phyloP scores from a whole-genome alignment of 2,329 filamentous ascomycete genomes.

The Beauveria australis region DNA sequence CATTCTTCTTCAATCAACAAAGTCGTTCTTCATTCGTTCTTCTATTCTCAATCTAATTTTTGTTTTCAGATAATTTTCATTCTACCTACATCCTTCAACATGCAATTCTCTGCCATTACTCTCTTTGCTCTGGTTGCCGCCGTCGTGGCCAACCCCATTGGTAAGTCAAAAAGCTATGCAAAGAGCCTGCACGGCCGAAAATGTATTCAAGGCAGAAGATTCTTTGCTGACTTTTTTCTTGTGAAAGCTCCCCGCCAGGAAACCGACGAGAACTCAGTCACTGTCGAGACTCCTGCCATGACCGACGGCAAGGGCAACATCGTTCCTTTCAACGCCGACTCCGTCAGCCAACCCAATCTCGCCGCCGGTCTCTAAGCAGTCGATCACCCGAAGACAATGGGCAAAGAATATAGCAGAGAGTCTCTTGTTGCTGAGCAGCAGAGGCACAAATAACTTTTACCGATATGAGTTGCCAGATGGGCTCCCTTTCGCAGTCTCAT shows the following conservation, averaged over 20 bases:
- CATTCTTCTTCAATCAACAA: background rate
- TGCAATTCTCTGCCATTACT: slow-evolving; percentile 44
- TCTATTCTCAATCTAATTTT: background rate
- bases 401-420: background rate
- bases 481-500: background rate
- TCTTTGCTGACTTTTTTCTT: background rate
- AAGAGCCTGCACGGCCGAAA: too few species aligned
- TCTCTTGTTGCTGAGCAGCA: background rate
- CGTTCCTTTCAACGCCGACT: slow-evolving; percentile 31
- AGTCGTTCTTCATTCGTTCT: background rate
- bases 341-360: slow-evolving; percentile 26
- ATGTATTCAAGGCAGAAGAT: too few species aligned
- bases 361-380: slow-evolving; percentile 27
- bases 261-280: slow-evolving; percentile 13
- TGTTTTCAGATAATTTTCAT: slow-evolving; percentile 12
- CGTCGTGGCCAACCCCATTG: slow-evolving; percentile 32
- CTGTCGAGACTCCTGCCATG: slow-evolving; percentile 37
- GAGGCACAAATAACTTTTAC: background rate
- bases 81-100: slow-evolving; percentile 28
- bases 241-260: slow-evolving; percentile 12
- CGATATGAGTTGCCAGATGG: background rate
- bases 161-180: slow-evolving; percentile 16
- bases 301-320: slow-evolving; percentile 33
- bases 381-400: background rate
- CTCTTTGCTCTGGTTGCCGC: slow-evolving; percentile 39